Evolutionary conservation across 306 rosid species (phyloP).

Genomic region (Spatholobus suberectus): DNA sequence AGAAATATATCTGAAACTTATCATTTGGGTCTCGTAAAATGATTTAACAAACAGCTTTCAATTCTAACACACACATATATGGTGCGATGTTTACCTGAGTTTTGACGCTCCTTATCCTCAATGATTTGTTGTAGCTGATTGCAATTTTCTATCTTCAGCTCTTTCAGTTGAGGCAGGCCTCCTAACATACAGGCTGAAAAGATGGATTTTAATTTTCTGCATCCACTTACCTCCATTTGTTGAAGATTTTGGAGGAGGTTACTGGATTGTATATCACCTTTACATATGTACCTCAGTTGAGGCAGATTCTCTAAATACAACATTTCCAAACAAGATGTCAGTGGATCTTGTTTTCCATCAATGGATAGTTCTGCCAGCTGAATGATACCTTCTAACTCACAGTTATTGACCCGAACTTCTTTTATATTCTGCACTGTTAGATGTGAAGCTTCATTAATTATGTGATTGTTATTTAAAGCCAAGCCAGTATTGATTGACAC

Average conservation of each 20-base stretch:
- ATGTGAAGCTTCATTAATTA: background rate
- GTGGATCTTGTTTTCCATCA: background rate
- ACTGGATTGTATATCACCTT: background rate
- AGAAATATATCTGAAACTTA: background rate
- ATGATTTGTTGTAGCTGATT: background rate
- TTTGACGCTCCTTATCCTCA: background rate
- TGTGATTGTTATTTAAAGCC: background rate
- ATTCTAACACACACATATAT: background rate
- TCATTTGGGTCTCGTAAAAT: background rate
- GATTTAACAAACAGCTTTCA: background rate
- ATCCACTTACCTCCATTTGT: background rate
- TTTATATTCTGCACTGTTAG: background rate
- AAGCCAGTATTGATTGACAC: background rate
- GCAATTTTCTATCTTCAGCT: background rate
- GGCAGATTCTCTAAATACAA: background rate
- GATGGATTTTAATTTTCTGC: background rate
- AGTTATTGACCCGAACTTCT: background rate
- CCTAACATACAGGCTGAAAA: background rate
- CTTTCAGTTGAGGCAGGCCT: background rate
- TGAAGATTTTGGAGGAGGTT: background rate
- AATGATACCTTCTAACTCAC: conserved; percentile 1
- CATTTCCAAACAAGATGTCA: background rate
- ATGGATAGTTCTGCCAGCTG: background rate
- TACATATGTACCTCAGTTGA: background rate
- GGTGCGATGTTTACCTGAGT: background rate